Conservation (phyloP, 2,329 filamentous ascomycete species). For the Fusarium vanettenii region DNA sequence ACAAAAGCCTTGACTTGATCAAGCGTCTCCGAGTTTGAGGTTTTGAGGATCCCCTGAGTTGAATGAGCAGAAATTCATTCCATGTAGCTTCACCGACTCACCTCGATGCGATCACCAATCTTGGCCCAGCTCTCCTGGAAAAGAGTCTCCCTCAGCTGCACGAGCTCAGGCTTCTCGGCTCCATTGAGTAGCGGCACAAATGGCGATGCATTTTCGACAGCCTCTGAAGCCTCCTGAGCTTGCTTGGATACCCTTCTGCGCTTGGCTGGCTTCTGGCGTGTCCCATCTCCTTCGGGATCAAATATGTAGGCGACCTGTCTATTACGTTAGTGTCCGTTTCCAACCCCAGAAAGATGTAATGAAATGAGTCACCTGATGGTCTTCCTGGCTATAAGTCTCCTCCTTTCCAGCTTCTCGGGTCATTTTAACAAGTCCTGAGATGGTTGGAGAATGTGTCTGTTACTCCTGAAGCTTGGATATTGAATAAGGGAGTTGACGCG, state of each 20-base stretch:
- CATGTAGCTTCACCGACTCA: constrained; percentile 12
- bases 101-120: constrained; percentile 72
- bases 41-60: constrained; percentile 65
- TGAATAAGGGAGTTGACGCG: constrained; percentile 29
- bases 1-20: constrained; percentile 69
- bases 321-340: constrained; percentile 24
- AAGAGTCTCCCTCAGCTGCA: constrained; percentile 65
- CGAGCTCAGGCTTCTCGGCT: constrained; percentile 60
- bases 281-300: constrained; percentile 59
- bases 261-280: constrained; percentile 61
- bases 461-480: constrained; percentile 21
- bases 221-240: constrained; percentile 27
- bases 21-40: constrained; percentile 71
- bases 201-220: constrained; percentile 33
- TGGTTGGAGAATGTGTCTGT: neutral
- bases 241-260: constrained; percentile 65
- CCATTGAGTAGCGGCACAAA: constrained; percentile 68
- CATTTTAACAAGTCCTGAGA: constrained; percentile 33
- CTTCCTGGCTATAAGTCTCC: constrained; percentile 52
- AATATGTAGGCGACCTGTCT: constrained; percentile 72
- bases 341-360: neutral
- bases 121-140: constrained; percentile 74
- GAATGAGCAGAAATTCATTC: constrained; percentile 38
- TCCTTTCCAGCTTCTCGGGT: constrained; percentile 34
- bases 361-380: constrained; percentile 55